Conservation (phyloP, 23 red algal genomes). For the Chondrus crispus region DNA sequence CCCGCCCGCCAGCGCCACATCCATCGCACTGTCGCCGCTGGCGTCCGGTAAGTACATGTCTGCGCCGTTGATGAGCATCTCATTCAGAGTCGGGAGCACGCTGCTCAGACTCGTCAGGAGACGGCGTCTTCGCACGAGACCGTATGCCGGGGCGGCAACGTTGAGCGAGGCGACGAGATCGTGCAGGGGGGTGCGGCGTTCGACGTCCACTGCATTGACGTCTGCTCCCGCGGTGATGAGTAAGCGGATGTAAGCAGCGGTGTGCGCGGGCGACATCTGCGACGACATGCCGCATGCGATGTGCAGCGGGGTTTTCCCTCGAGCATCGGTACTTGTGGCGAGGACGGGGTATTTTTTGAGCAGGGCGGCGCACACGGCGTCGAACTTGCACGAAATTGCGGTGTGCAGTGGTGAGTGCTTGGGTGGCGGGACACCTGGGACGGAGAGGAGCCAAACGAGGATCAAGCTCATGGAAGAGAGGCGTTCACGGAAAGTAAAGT, state of each 20-base stretch:
- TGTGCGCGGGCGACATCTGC: neutral
- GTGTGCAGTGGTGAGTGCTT: conserved; percentile 19
- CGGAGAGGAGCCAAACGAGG: conserved; percentile 21
- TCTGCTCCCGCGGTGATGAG: neutral
- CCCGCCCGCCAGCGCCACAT: conserved; percentile 22
- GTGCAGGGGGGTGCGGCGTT: conserved; percentile 47
- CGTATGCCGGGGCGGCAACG: neutral
- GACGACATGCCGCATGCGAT: neutral
- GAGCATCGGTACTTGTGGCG: neutral
- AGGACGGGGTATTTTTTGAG: neutral
- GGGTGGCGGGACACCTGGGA: neutral
- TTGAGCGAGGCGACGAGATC: conserved; percentile 16
- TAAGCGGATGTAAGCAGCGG: neutral
- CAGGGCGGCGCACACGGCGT: neutral
- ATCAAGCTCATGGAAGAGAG: conserved; percentile 40
- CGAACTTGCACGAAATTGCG: conserved; percentile 37
- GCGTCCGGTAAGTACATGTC: conserved; percentile 1
- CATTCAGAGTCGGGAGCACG: conserved; percentile 4
- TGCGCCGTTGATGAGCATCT: conserved; percentile 27
- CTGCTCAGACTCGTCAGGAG: neutral
- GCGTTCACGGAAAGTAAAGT: conserved; percentile 35
- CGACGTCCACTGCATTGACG: conserved; percentile 29
- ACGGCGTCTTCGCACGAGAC: conserved; percentile 34
- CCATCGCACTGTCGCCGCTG: conserved; percentile 10
- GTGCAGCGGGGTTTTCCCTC: conserved; percentile 50